Evolutionary conservation across 768 basidiomycete genomes (phyloP).

Genomic region (Amanita pseudoporphyria): DNA sequence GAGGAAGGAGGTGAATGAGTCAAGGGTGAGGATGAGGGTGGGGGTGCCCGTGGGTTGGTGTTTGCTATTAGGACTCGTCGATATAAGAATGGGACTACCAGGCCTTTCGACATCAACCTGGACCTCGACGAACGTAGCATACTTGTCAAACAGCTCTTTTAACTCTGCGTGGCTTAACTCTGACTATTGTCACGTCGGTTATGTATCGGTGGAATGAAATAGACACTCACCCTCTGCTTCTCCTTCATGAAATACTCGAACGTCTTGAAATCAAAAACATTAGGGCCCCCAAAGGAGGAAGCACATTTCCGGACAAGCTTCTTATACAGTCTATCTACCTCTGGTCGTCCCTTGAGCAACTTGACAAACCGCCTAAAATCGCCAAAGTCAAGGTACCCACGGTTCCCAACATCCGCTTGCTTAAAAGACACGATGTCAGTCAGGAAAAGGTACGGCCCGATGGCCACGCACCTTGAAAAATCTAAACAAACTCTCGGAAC

Average conservation of each 20-base stretch:
- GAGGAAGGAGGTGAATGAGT: constrained; percentile 72
- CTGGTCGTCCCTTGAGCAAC: constrained; percentile 74
- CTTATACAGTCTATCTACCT: constrained; percentile 59
- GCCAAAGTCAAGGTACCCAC: constrained; percentile 60
- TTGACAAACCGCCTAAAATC: constrained; percentile 82
- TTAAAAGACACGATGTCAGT: constrained; percentile 17
- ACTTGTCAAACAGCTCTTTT: constrained; percentile 25
- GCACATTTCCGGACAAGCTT: constrained; percentile 20
- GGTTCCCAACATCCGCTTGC: constrained; percentile 51
- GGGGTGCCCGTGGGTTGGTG: not conserved
- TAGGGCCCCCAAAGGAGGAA: not conserved
- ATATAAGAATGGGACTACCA: not conserved
- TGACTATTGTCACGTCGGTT: constrained; percentile 18
- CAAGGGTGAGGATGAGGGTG: constrained; percentile 32
- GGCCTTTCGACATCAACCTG: not conserved
- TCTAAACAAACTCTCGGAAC: constrained; percentile 39
- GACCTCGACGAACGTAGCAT: constrained; percentile 14
- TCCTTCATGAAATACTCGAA: constrained; percentile 39
- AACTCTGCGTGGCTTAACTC: constrained; percentile 24
- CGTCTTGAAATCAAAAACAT: constrained; percentile 28
- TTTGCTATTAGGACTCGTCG: not conserved
- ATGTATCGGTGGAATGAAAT: not conserved
- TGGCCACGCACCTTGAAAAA: constrained; percentile 43
- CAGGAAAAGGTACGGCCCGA: not conserved
- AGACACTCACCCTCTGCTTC: constrained; percentile 26